Evolutionary conservation across 2,329 filamentous ascomycete species (phyloP).

Genomic region (Stemphylium beticola): DNA sequence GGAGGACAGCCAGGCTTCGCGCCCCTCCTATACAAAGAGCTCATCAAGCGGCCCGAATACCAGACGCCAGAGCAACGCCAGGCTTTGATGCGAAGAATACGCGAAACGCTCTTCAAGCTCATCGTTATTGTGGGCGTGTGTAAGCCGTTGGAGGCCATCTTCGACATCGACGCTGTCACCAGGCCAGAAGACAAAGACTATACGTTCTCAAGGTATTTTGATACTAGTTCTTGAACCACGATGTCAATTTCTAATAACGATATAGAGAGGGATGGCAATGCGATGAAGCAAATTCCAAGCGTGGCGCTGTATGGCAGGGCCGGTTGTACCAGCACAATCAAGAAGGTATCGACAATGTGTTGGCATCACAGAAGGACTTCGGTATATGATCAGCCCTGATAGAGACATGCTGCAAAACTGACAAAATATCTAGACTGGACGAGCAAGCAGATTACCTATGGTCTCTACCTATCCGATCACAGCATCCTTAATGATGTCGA

Average conservation of each 20-base stretch:
- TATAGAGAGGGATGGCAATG: conserved; percentile 63
- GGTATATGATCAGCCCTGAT: conserved; percentile 24
- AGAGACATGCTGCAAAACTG: neutral
- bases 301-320: conserved; percentile 62
- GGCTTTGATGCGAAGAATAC: conserved; percentile 57
- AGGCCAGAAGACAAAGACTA: conserved; percentile 64
- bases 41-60: conserved; percentile 58
- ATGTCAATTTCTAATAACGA: neutral
- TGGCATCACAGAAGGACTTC: conserved; percentile 57
- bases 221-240: neutral
- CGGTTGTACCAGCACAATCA: conserved; percentile 63
- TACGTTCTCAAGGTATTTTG: conserved; percentile 53
- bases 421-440: conserved; percentile 54
- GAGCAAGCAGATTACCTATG: conserved; percentile 63
- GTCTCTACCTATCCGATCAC: conserved; percentile 63
- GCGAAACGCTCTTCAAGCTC: conserved; percentile 67
- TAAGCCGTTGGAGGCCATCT: conserved; percentile 66
- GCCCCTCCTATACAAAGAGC: conserved; percentile 62
- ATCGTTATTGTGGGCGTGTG: conserved; percentile 65
- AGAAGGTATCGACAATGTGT: conserved; percentile 45
- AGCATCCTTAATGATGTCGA: conserved; percentile 61
- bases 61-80: conserved; percentile 54
- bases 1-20: conserved; percentile 60
- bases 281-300: conserved; percentile 60
- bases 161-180: conserved; percentile 61